Conservation (phyloP, 176 grass and related monocot species). For the Oryza brachyantha region DNA sequence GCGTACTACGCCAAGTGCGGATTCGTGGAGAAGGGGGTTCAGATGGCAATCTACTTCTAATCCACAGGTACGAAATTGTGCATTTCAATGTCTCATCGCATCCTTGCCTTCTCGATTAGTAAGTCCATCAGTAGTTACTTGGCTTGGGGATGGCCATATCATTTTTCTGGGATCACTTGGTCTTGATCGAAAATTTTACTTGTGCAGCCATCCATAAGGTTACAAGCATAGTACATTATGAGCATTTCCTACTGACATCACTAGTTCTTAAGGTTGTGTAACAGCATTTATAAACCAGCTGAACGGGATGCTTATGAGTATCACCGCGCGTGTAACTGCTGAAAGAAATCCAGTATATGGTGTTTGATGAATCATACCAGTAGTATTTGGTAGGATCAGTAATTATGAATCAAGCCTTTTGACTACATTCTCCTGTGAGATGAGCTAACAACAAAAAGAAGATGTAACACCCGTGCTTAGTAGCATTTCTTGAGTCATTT, state of each 20-base stretch:
- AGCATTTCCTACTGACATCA: neutral
- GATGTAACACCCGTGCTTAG: neutral
- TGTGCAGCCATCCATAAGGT: neutral
- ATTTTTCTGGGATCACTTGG: too few relatives aligned
- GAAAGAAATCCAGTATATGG: neutral
- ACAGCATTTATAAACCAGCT: neutral
- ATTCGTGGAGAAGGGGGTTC: conserved; percentile 79
- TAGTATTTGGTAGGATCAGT: neutral
- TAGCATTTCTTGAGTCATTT: neutral
- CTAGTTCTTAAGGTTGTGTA: neutral
- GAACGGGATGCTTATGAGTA: neutral
- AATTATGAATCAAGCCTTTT: neutral
- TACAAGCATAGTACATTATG: neutral
- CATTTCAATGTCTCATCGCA: neutral
- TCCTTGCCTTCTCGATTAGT: too few relatives aligned
- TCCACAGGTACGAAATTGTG: conserved; percentile 10
- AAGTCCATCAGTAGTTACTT: too few relatives aligned
- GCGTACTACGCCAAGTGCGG: conserved; percentile 79
- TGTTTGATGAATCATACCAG: neutral
- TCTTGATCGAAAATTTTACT: neutral
- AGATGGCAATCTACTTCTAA: conserved; percentile 93
- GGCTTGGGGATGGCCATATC: too few relatives aligned
- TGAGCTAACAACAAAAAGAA: neutral
- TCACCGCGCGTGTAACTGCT: neutral
- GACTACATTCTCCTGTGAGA: neutral